Conservation (phyloP, 306 rosid genomes). For the Dalbergia cultrata region DNA sequence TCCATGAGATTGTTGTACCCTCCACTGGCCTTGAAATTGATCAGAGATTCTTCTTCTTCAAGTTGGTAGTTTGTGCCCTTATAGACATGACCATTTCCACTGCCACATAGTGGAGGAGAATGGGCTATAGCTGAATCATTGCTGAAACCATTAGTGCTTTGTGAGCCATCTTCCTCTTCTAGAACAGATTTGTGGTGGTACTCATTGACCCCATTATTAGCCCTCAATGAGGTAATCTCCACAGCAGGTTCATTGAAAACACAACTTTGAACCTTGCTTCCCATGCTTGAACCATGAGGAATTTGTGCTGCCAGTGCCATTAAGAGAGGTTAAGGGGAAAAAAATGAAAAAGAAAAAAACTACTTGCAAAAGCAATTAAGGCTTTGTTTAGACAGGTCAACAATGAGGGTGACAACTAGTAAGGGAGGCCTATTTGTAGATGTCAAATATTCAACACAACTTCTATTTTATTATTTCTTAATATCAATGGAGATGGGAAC, state of each 20-base stretch:
- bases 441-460: slow-evolving; percentile 42
- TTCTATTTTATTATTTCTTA: neutral
- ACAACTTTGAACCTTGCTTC: slow-evolving; percentile 45
- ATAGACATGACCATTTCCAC: slow-evolving; percentile 39
- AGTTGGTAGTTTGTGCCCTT: slow-evolving; percentile 43
- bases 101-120: slow-evolving; percentile 50
- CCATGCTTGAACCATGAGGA: slow-evolving; percentile 48
- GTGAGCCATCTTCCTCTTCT: slow-evolving; percentile 50
- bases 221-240: neutral
- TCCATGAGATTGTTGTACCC: slow-evolving; percentile 32
- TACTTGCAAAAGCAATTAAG: slow-evolving; percentile 6
- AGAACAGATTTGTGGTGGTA: slow-evolving; percentile 42
- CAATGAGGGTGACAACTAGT: slow-evolving; percentile 40
- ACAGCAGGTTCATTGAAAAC: slow-evolving; percentile 41
- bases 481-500: slow-evolving; percentile 40
- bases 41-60: slow-evolving; percentile 56
- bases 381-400: slow-evolving; percentile 36
- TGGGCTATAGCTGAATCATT: slow-evolving; percentile 46
- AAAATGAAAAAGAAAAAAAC: neutral
- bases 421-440: slow-evolving; percentile 63
- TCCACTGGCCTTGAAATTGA: slow-evolving; percentile 58
- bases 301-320: slow-evolving; percentile 68
- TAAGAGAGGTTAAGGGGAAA: slow-evolving; percentile 27
- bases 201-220: slow-evolving; percentile 16
- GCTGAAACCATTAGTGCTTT: slow-evolving; percentile 42